Conservation (phyloP, 441 rosid genomes). For the Erodium moschatum region DNA sequence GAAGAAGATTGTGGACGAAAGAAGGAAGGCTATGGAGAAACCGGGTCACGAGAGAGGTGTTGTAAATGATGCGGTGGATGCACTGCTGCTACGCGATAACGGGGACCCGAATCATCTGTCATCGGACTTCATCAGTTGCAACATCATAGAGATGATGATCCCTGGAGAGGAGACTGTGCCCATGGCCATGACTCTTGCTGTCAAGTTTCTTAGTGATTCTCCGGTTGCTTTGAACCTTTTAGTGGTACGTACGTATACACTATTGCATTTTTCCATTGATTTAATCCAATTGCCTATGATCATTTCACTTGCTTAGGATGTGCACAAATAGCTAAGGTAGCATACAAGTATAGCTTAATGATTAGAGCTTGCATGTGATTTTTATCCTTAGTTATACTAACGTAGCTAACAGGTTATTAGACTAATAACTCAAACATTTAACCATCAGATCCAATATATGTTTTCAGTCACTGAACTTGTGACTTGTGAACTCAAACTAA, state of each 20-base stretch:
- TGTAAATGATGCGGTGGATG: conserved; percentile 51
- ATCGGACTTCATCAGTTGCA: conserved; percentile 49
- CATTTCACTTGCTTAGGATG: too few species aligned
- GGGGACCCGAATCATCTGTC: conserved; percentile 37
- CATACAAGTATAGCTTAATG: too few species aligned
- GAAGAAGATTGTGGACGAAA: conserved; percentile 43
- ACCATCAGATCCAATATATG: too few species aligned
- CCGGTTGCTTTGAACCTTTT: conserved; percentile 42
- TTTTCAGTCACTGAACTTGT: too few species aligned
- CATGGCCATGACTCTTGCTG: conserved; percentile 58
- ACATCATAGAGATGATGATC: conserved; percentile 68
- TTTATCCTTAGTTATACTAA: too few species aligned
- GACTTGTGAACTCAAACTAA: too few species aligned
- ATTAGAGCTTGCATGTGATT: too few species aligned
- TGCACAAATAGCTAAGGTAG: too few species aligned
- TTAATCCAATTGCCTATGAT: too few species aligned
- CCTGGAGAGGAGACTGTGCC: conserved; percentile 75
- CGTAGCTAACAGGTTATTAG: too few species aligned
- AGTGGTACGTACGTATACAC: conserved; percentile 31
- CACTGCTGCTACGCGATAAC: conserved; percentile 38
- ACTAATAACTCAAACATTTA: too few species aligned
- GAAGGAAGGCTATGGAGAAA: conserved; percentile 27
- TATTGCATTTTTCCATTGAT: too few species aligned
- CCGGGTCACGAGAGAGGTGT: conserved; percentile 19
- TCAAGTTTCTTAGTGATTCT: conserved; percentile 46